Evolutionary conservation across 495 filamentous ascomycete genomes (phyloP).

Genomic region (Trichoderma gamsii): DNA sequence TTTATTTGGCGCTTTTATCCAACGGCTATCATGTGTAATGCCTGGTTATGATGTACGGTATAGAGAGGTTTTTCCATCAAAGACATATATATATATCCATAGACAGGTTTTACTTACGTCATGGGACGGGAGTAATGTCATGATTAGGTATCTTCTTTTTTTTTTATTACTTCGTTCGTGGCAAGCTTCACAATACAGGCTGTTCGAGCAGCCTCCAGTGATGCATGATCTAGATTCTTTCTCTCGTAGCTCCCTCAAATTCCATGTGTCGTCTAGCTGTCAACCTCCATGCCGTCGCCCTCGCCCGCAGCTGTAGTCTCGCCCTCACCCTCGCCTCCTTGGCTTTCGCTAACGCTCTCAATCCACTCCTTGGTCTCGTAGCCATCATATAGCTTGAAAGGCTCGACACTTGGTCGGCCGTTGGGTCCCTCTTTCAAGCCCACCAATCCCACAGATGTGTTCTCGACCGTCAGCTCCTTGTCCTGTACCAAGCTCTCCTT

Average conservation of each 20-base stretch:
- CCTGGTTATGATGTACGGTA: background rate
- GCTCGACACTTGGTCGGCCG: conserved; percentile 50
- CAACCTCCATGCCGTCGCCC: conserved; percentile 74
- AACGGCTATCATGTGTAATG: conserved; percentile 16
- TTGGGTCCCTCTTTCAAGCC: conserved; percentile 52
- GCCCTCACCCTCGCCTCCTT: conserved; percentile 35
- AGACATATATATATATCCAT: conserved; percentile 8
- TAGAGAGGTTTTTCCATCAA: background rate
- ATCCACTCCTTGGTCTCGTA: conserved; percentile 74
- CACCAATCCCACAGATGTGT: conserved; percentile 83
- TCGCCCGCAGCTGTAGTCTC: conserved; percentile 32
- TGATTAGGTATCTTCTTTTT: conserved; percentile 12
- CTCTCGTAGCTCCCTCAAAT: conserved; percentile 2
- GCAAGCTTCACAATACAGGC: conserved; percentile 7
- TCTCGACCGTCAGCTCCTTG: conserved; percentile 93
- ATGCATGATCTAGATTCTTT: conserved; percentile 14
- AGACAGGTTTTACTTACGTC: conserved; percentile 3
- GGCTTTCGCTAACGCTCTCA: conserved; percentile 54
- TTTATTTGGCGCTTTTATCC: conserved; percentile 18
- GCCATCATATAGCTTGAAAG: conserved; percentile 89
- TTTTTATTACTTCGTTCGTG: conserved; percentile 20
- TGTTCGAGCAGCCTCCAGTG: background rate
- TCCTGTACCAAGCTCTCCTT: conserved; percentile 96
- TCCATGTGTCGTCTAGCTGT: conserved; percentile 33
- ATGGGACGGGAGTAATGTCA: conserved; percentile 6